Evolutionary conservation across 371 early-diverging fungal species (phyloP).

Genomic region (Umbelopsis sp.): DNA sequence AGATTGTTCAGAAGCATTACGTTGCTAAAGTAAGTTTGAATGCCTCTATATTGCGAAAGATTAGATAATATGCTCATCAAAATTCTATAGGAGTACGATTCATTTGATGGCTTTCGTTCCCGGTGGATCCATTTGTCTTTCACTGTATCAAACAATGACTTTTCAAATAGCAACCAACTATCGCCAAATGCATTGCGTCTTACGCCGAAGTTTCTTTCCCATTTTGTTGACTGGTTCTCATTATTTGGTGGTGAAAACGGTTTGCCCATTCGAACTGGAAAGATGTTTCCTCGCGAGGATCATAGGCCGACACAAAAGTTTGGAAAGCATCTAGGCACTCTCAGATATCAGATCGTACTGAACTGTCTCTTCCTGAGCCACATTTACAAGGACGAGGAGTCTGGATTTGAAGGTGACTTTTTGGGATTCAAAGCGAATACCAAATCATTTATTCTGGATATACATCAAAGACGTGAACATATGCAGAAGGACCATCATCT

Average conservation of each 20-base stretch:
- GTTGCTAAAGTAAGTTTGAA: constrained; percentile 20
- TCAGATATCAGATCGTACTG: constrained; percentile 47
- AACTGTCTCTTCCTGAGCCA: constrained; percentile 43
- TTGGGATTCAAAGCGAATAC: constrained; percentile 39
- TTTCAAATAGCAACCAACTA: not conserved
- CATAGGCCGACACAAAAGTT: constrained; percentile 37
- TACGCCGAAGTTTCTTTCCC: constrained; percentile 46
- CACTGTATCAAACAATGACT: constrained; percentile 39
- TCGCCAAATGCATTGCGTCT: constrained; percentile 45
- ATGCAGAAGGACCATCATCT: constrained; percentile 11
- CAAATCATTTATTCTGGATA: constrained; percentile 31
- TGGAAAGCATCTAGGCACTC: constrained; percentile 38
- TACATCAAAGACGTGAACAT: constrained; percentile 35
- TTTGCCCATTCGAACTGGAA: constrained; percentile 49
- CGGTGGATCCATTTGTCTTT: constrained; percentile 63
- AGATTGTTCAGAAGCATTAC: constrained; percentile 29
- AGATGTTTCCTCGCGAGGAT: constrained; percentile 38
- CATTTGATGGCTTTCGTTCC: constrained; percentile 71
- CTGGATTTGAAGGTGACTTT: constrained; percentile 24
- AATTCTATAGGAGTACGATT: constrained; percentile 50
- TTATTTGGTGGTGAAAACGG: constrained; percentile 49
- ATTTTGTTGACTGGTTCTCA: constrained; percentile 43
- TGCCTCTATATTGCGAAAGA: no score
- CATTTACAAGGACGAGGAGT: constrained; percentile 45
- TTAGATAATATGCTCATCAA: not conserved